Evolutionary conservation across 306 rosid species (phyloP).

Genomic region (Luffa acutangula): DNA sequence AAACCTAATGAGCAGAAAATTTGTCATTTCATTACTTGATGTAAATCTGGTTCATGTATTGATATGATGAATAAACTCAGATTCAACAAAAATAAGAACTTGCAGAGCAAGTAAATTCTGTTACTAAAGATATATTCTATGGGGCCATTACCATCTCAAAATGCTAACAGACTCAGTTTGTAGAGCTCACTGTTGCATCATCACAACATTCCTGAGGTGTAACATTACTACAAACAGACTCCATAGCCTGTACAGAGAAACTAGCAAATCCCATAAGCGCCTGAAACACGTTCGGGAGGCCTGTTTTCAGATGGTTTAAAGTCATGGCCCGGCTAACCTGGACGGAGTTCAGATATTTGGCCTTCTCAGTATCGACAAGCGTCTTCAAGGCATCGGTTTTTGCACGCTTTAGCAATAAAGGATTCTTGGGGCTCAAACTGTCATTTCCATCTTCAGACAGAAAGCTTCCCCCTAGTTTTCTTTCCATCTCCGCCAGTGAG

Average conservation of each 20-base stretch:
- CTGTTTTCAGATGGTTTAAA: slow-evolving; percentile 38
- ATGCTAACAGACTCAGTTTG: slow-evolving; percentile 1
- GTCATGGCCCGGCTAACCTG: slow-evolving; percentile 41
- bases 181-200: slow-evolving; percentile 3
- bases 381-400: slow-evolving; percentile 54
- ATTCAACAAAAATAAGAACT: not conserved
- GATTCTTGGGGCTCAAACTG: slow-evolving; percentile 47
- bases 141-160: not conserved
- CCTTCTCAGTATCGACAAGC: slow-evolving; percentile 47
- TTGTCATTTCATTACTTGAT: not conserved
- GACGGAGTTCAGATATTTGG: slow-evolving; percentile 37
- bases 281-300: slow-evolving; percentile 63
- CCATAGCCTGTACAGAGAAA: slow-evolving; percentile 47
- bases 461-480: slow-evolving; percentile 21
- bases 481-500: slow-evolving; percentile 39
- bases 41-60: not conserved
- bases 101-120: not conserved
- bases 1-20: not conserved
- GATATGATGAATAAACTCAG: not conserved
- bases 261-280: slow-evolving; percentile 45
- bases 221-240: slow-evolving; percentile 22
- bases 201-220: slow-evolving; percentile 6
- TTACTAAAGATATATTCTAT: not conserved
- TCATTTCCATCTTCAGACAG: slow-evolving; percentile 20
- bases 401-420: slow-evolving; percentile 38